phyloP scores from a whole-genome alignment of 148 eudicot genomes.

The Oxyria digyna region DNA sequence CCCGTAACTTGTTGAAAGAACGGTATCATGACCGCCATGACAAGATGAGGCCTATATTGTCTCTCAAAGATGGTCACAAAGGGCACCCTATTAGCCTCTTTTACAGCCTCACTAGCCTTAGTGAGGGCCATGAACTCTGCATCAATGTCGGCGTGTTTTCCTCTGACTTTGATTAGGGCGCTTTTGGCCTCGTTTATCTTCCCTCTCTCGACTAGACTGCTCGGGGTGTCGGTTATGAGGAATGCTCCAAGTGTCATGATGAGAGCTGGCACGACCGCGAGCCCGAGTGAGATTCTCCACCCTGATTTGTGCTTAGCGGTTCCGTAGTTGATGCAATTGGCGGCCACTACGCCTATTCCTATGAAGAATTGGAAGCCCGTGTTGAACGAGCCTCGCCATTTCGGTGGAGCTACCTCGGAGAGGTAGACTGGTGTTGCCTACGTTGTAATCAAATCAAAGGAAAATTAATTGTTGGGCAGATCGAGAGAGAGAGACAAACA shows the following conservation, averaged over 20 bases:
- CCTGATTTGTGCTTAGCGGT: slow-evolving; percentile 17
- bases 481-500: too few relatives aligned
- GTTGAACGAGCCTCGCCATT: slow-evolving; percentile 38
- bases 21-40: slow-evolving; percentile 22
- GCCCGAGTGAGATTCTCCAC: slow-evolving; percentile 37
- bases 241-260: slow-evolving; percentile 29
- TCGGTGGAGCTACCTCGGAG: slow-evolving; percentile 40
- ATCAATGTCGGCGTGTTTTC: slow-evolving; percentile 15
- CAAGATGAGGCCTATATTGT: slow-evolving; percentile 36
- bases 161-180: slow-evolving; percentile 23
- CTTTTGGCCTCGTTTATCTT: slow-evolving; percentile 19
- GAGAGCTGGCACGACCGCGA: slow-evolving; percentile 27
- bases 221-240: slow-evolving; percentile 34
- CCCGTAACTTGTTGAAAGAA: slow-evolving; percentile 48
- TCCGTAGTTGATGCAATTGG: slow-evolving; percentile 26
- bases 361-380: slow-evolving; percentile 37
- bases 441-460: not conserved
- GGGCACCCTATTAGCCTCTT: slow-evolving; percentile 13
- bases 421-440: slow-evolving; percentile 34
- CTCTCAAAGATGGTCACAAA: slow-evolving; percentile 22
- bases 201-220: slow-evolving; percentile 30
- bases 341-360: slow-evolving; percentile 23
- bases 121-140: slow-evolving; percentile 26
- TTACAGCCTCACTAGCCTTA: slow-evolving; percentile 18
- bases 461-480: too few relatives aligned